phyloP scores from a whole-genome alignment of 148 eudicot genomes.

The Rhododendron mucronatum region DNA sequence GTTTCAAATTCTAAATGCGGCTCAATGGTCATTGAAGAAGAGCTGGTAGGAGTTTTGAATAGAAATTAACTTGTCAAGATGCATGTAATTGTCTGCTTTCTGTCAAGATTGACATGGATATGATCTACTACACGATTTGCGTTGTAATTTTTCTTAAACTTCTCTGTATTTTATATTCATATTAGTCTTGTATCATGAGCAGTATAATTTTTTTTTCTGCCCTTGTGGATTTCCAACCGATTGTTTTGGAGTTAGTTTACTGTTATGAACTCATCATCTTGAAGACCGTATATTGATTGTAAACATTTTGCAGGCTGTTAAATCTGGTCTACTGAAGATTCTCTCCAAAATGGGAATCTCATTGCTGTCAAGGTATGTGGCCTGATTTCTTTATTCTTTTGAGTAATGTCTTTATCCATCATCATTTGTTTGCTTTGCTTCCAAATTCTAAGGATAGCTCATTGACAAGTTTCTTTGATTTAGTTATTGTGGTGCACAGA shows the following conservation, averaged over 20 bases:
- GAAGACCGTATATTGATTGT: background rate
- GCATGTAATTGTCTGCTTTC: background rate
- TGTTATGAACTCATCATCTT: background rate
- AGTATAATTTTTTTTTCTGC: background rate
- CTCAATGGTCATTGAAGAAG: background rate
- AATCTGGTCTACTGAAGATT: constrained; percentile 81
- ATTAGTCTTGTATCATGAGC: background rate
- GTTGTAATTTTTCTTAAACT: background rate
- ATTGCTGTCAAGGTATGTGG: constrained; percentile 83
- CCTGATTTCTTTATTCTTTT: constrained; percentile 11
- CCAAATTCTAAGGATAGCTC: background rate
- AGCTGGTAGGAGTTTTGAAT: background rate
- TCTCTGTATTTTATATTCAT: background rate
- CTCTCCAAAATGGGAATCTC: constrained; percentile 99
- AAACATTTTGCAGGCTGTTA: constrained; percentile 59
- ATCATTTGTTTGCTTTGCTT: background rate
- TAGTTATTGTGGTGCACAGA: constrained; percentile 99
- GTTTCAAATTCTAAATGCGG: background rate
- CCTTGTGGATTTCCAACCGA: background rate
- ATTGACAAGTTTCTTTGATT: constrained; percentile 16
- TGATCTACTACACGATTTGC: background rate
- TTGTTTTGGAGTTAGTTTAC: background rate
- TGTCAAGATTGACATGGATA: background rate
- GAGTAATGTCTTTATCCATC: constrained; percentile 1
- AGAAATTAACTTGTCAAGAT: background rate